Conservation (phyloP, 2,329 filamentous ascomycete species). For the Phaeosphaeria sp. region DNA sequence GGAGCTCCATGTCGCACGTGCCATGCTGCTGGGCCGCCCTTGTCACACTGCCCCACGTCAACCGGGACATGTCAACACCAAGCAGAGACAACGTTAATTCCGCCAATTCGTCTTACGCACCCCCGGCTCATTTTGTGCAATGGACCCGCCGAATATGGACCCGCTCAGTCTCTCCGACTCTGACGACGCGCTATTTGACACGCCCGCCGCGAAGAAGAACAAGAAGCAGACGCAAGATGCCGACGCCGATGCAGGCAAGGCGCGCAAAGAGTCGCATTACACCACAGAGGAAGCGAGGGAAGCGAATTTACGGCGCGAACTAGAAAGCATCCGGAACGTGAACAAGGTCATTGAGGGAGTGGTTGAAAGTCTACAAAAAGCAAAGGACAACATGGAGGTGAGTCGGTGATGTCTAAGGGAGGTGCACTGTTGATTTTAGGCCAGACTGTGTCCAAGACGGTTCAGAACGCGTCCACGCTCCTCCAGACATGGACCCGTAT, state of each 20-base stretch:
- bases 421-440: conserved; percentile 11
- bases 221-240: conserved; percentile 46
- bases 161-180: conserved; percentile 62
- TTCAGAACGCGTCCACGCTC: conserved; percentile 84
- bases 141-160: conserved; percentile 57
- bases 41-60: conserved; percentile 12
- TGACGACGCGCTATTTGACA: conserved; percentile 64
- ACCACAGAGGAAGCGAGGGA: conserved; percentile 75
- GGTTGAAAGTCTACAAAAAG: conserved; percentile 72
- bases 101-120: not conserved
- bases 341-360: conserved; percentile 87
- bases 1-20: not conserved
- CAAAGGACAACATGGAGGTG: conserved; percentile 80
- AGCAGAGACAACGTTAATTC: not conserved
- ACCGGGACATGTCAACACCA: conserved; percentile 17
- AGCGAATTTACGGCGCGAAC: conserved; percentile 75
- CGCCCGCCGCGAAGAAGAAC: conserved; percentile 56
- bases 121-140: conserved; percentile 13
- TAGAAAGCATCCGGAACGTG: conserved; percentile 83
- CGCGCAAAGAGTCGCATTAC: conserved; percentile 61
- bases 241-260: conserved; percentile 37
- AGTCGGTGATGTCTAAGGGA: conserved; percentile 23
- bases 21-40: not conserved
- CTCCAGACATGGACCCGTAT: conserved; percentile 97
- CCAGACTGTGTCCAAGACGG: conserved; percentile 83